Evolutionary conservation across 805 yeast genomes (phyloP), one percentile per base, ranked within the genome.

Genomic region (Metschnikowia picachoensis): DNA sequence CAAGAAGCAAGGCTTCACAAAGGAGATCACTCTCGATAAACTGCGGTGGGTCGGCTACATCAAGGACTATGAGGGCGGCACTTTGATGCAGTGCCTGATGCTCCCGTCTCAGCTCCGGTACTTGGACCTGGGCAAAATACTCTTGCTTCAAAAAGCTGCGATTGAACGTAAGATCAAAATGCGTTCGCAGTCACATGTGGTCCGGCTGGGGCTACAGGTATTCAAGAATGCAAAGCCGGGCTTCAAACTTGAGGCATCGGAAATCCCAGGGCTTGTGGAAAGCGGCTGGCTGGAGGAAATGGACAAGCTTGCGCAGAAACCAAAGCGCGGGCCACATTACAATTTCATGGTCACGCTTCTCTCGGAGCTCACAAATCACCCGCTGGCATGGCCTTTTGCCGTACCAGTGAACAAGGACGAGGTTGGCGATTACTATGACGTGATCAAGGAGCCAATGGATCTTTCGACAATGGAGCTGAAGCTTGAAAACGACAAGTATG

Each of bases 281-380:
- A 87, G 95, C 4, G 99, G 99, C 0, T 94, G 99, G 99, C 87
- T 95, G 30, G 94, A 92, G 32, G 99, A 92, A 64, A 91, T 94
- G 96, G 99, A 94, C 64, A 92, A 89, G 56, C 70, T 94, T 48
- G 98, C 98, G 0, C 92, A 95, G 59, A 80, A 89, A 60, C 98
- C 99, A 2, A 89, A 90, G 63, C 74, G 97, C 46, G 88, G 95
- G 2, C 96, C 97, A 9, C 97, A 94, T 68, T 87, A 87, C 68
- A 94, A 94, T 37, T 85, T 86, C 51, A 91, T 94, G 95, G 88
- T 87, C 57, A 89, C 89, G 46, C 67, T 94, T 14, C 74, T 94
- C 35, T 81, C 89, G 7, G 99, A 94, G 60, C 65, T 94, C 70
- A 94, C 88, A 60, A 89, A 87, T 61, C 96, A 94, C 66, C 95